These are phyloP conservation scores for Arabidopsis hybrid DNA, from an alignment of 441 rosid species.

Conservation along the genomic window DNA sequence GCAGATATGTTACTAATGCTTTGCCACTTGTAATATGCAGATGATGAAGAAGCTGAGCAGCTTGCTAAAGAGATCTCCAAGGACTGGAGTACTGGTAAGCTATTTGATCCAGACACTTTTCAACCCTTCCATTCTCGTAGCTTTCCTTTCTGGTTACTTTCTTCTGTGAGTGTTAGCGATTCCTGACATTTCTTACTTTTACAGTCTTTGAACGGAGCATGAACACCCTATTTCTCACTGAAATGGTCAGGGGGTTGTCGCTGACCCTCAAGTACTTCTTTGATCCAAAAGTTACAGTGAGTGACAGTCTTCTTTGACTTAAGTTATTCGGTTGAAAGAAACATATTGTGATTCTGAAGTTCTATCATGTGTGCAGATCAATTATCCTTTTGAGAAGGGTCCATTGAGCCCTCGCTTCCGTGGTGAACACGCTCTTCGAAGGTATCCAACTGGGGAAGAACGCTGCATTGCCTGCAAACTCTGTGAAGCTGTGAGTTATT, in stretches of 20 bases:
- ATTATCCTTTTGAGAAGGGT: slow-evolving; percentile 99
- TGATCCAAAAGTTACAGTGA: slow-evolving; percentile 88
- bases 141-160: slow-evolving; percentile 15
- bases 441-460: slow-evolving; percentile 95
- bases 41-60: slow-evolving; percentile 91
- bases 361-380: slow-evolving; percentile 70
- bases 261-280: slow-evolving; percentile 96
- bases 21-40: slow-evolving; percentile 49
- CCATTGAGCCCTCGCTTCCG: slow-evolving; percentile 96
- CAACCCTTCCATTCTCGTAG: neutral
- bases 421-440: slow-evolving; percentile 94
- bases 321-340: slow-evolving; percentile 10
- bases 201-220: slow-evolving; percentile 93
- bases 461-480: slow-evolving; percentile 99
- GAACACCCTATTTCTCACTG: slow-evolving; percentile 88
- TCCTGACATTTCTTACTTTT: slow-evolving; percentile 38
- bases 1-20: slow-evolving; percentile 11
- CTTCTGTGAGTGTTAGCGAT: neutral
- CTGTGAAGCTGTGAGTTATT: slow-evolving; percentile 91
- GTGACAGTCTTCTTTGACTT: slow-evolving; percentile 38
- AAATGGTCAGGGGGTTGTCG: slow-evolving; percentile 89
- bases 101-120: slow-evolving; percentile 17
- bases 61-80: slow-evolving; percentile 91
- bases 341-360: slow-evolving; percentile 15
- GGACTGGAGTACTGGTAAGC: slow-evolving; percentile 94